Evolutionary conservation across 768 basidiomycete genomes (phyloP).

Genomic region (Collybiopsis confluens): DNA sequence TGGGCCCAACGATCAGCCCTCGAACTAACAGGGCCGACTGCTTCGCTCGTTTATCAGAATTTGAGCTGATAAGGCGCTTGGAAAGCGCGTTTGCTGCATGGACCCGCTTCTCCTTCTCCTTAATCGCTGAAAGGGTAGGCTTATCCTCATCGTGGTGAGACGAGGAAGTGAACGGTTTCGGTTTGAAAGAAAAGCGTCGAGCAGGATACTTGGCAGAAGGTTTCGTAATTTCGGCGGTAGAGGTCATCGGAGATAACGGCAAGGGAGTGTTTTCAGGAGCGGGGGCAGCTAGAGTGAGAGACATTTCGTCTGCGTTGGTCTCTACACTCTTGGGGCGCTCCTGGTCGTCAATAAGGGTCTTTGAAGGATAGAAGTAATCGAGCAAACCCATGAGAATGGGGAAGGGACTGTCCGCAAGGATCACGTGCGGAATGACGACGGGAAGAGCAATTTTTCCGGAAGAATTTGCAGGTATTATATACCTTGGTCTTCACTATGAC

Average conservation of each 20-base stretch:
- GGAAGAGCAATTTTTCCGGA: background rate
- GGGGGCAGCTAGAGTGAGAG: no score
- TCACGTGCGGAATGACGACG: background rate
- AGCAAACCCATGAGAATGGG: constrained; percentile 22
- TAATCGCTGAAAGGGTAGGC: constrained; percentile 26
- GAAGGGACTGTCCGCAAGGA: constrained; percentile 4
- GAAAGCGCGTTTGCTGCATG: constrained; percentile 30
- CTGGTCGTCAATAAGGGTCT: constrained; percentile 4
- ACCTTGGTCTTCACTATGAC: background rate
- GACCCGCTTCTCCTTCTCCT: constrained; percentile 38
- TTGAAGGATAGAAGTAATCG: constrained; percentile 20
- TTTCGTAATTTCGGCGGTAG: background rate
- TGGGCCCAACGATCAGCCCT: constrained; percentile 62
- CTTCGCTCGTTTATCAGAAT: constrained; percentile 56
- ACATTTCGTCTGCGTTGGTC: background rate
- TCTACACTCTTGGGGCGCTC: background rate
- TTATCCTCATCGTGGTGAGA: constrained; percentile 26
- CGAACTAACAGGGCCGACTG: constrained; percentile 62
- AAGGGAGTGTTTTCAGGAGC: constrained; percentile 10
- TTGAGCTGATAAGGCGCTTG: constrained; percentile 29
- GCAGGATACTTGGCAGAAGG: constrained; percentile 15
- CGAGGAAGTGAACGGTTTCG: constrained; percentile 28
- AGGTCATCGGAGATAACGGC: constrained; percentile 10
- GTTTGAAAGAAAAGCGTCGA: constrained; percentile 47
- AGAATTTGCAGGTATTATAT: background rate